Conservation (phyloP, 805 yeast genomes). For the Starmera dryadoides region DNA sequence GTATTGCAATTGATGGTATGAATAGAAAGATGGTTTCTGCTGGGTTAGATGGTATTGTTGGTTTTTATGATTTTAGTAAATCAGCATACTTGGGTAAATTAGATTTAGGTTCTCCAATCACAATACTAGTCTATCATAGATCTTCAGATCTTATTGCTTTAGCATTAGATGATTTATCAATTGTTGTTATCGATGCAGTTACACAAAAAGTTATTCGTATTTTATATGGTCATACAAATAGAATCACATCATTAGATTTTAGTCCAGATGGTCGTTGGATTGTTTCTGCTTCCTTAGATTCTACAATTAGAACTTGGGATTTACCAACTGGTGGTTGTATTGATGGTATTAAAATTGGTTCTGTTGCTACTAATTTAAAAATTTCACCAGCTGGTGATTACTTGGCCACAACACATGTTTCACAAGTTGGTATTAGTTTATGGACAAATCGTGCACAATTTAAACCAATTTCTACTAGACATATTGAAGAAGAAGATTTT, state of each 20-base stretch:
- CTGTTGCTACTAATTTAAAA: slow-evolving; percentile 73
- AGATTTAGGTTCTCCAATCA: slow-evolving; percentile 68
- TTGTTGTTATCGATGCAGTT: slow-evolving; percentile 73
- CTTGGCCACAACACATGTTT: slow-evolving; percentile 87
- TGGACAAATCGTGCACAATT: slow-evolving; percentile 94
- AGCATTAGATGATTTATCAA: slow-evolving; percentile 78
- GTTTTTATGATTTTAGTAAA: slow-evolving; percentile 77
- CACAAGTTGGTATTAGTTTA: slow-evolving; percentile 80
- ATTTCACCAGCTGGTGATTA: slow-evolving; percentile 86
- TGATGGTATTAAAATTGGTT: slow-evolving; percentile 76
- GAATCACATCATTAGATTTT: slow-evolving; percentile 83
- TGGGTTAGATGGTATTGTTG: slow-evolving; percentile 85
- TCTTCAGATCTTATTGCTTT: slow-evolving; percentile 81
- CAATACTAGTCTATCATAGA: slow-evolving; percentile 69
- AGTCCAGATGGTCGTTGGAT: slow-evolving; percentile 96
- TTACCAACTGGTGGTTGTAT: slow-evolving; percentile 95
- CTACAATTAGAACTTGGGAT: slow-evolving; percentile 94
- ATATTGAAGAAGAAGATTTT: slow-evolving; percentile 71
- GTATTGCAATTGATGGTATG: slow-evolving; percentile 84
- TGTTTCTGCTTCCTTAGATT: slow-evolving; percentile 73
- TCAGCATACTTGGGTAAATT: slow-evolving; percentile 62
- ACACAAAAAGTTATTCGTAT: slow-evolving; percentile 82
- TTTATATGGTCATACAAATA: slow-evolving; percentile 81
- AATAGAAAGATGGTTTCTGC: slow-evolving; percentile 80
- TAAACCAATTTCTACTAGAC: slow-evolving; percentile 65